These are phyloP conservation scores for Xylariaceae sp. DNA, from an alignment of 2,329 filamentous ascomycete genomes.

Conservation along the genomic window DNA sequence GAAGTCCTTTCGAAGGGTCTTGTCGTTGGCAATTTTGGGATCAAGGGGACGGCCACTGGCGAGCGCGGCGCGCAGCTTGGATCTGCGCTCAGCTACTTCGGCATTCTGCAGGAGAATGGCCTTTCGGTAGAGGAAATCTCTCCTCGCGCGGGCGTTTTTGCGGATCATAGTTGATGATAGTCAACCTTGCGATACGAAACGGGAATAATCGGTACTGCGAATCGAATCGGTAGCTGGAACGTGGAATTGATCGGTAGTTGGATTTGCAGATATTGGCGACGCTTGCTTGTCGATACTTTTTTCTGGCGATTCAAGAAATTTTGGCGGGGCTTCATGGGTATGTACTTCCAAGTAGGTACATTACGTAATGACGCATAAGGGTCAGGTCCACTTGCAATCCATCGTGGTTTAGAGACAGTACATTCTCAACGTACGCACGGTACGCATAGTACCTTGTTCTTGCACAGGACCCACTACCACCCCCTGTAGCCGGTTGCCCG, in stretches of 20 bases:
- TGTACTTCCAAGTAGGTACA: not conserved
- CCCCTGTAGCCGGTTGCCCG: not conserved
- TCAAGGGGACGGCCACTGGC: slow-evolving; percentile 85
- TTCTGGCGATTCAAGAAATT: slow-evolving; percentile 10
- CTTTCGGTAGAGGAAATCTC: slow-evolving; percentile 83
- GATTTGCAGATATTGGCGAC: not conserved
- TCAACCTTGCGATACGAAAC: not conserved
- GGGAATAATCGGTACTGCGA: not conserved
- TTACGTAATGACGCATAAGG: not conserved
- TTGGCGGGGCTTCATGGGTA: slow-evolving; percentile 14
- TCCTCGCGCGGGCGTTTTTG: slow-evolving; percentile 70
- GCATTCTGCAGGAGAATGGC: slow-evolving; percentile 84
- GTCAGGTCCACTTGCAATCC: too few relatives aligned
- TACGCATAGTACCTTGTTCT: too few relatives aligned
- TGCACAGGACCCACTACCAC: not conserved
- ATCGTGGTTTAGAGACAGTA: too few relatives aligned
- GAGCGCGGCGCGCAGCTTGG: slow-evolving; percentile 78
- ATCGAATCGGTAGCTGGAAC: slow-evolving; percentile 12
- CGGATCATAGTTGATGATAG: slow-evolving; percentile 38
- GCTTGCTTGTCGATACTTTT: not conserved
- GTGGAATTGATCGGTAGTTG: not conserved
- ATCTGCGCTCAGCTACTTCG: slow-evolving; percentile 85
- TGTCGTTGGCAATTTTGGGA: slow-evolving; percentile 79
- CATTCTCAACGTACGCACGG: too few relatives aligned
- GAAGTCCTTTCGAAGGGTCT: slow-evolving; percentile 75